A percentile compares a stretch with the other conserved stretches of the same genome.
These are phyloP conservation scores for Coemansia sp. DNA, from an alignment of 192 early-diverging fungal species.

Conservation along the genomic window DNA sequence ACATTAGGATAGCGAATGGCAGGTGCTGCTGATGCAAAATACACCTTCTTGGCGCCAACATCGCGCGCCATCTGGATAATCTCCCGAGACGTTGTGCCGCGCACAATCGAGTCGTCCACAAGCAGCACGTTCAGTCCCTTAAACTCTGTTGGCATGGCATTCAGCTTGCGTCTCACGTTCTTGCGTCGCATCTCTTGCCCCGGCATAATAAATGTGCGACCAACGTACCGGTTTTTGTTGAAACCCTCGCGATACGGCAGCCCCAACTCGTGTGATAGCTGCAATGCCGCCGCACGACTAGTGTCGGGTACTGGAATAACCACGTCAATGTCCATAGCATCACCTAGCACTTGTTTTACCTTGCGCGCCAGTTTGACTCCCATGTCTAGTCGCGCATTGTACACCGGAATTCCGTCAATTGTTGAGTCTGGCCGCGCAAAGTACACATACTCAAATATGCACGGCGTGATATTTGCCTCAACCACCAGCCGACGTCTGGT, in stretches of 20 bases:
- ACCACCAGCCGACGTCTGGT: slow-evolving; percentile 63
- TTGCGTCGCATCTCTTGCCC: slow-evolving; percentile 88
- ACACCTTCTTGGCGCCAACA: slow-evolving; percentile 96
- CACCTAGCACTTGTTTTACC: slow-evolving; percentile 72
- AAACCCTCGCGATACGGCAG: slow-evolving; percentile 97
- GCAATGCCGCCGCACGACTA: slow-evolving; percentile 89
- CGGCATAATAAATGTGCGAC: slow-evolving; percentile 99
- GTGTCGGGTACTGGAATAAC: slow-evolving; percentile 99
- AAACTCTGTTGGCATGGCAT: slow-evolving; percentile 98
- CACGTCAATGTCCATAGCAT: slow-evolving; percentile 90
- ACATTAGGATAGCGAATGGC: slow-evolving; percentile 97
- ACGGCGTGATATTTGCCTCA: slow-evolving; percentile 73
- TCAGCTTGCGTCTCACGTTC: slow-evolving; percentile 95
- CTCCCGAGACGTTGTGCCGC: slow-evolving; percentile 97
- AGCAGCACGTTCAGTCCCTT: slow-evolving; percentile 92
- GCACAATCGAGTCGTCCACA: slow-evolving; percentile 99
- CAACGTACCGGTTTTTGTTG: slow-evolving; percentile 99
- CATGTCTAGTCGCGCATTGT: slow-evolving; percentile 96
- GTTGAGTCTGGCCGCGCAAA: slow-evolving; percentile 98
- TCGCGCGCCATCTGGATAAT: slow-evolving; percentile 99
- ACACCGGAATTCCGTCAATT: slow-evolving; percentile 98
- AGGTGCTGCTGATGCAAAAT: slow-evolving; percentile 98
- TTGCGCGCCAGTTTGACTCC: slow-evolving; percentile 91
- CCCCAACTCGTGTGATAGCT: slow-evolving; percentile 85
- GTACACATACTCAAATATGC: slow-evolving; percentile 99